Base-by-base conservation (phyloP, 2,329 filamentous ascomycete genomes). In the Penicillium oxalicum region DNA sequence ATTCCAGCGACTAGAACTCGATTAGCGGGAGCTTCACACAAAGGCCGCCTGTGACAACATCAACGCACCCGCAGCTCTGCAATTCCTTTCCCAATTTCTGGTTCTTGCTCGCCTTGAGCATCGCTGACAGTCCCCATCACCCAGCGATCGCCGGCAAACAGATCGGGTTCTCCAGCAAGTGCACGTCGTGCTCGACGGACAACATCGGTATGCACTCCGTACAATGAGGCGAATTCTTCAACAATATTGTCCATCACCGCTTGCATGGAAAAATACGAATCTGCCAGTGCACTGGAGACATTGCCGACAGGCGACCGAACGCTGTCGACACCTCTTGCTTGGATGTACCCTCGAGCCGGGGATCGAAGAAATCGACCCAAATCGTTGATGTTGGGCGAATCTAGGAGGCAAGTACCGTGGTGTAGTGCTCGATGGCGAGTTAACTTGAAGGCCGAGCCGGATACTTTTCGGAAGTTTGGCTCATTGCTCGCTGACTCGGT, bases 361-460 rank as follows among this genome's bases (percentile, higher is more conserved):
- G 88, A 90, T 24, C 81, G 78, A 55, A 98, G 69, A 61, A 91
- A 82, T 2, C 77, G 70, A 1, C 83, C 81, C 27, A 97, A 86
- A 36, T 75, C 70, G 28, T 73, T 67, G 37, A 97, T 73, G 63
- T 95, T 87, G 2, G 86, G 85, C 46, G 88, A 91, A 32, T 78
- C 76, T 2, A 97, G 75, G 38, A 98, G 76, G 61, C 90, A 93
- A 0, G 93, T 98, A 6, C 91, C 93, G 69, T 98, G 93, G 69
- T 98, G 93, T 49, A 98, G 75, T 6, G 90, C 86, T 39, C 91
- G 79, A 42, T 81, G 74, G 25, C 87, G 78, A 0, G 88, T 96
- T 46, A 98, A 76, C 70, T 97, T 97, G 72, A 95, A 98, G 9
- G 93, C 93, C 0, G 90, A 96, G 1, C 93, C 93, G 0, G 90